These are phyloP conservation scores for Taphrina pruni DNA, from an alignment of 1,139 yeast species.

Conservation along the genomic window DNA sequence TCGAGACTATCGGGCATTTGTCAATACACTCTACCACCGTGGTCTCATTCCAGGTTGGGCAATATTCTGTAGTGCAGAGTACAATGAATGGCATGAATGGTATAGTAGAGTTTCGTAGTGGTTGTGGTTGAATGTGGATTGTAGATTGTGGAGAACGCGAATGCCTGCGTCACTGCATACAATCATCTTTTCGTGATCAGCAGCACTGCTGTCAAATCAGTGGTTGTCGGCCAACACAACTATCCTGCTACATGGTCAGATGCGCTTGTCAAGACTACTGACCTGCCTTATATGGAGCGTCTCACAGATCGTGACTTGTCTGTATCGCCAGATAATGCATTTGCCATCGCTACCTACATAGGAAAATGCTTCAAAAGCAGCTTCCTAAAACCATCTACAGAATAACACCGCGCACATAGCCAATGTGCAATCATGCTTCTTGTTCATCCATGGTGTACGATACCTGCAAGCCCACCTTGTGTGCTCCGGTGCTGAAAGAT, in stretches of 20 bases:
- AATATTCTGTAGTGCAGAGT: not conserved
- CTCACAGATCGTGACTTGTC: no score
- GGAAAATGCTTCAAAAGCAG: no score
- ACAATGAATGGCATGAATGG: not conserved
- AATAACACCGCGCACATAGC: no score
- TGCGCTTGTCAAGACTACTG: no score
- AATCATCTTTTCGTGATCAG: not conserved
- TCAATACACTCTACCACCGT: not conserved
- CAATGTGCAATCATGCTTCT: not conserved
- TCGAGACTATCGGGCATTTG: slow-evolving; percentile 22
- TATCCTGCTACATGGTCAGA: no score
- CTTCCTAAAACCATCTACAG: no score
- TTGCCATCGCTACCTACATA: not conserved
- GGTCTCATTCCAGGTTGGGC: not conserved
- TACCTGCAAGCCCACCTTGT: slow-evolving; percentile 70
- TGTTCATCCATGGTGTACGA: slow-evolving; percentile 59
- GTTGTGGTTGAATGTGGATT: no score
- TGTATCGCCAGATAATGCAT: not conserved
- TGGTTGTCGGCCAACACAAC: not conserved
- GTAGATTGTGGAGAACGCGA: not conserved
- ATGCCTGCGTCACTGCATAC: not conserved
- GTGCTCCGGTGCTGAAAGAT: slow-evolving; percentile 70
- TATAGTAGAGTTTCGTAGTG: no score
- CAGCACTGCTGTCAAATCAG: not conserved
- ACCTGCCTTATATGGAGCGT: no score